Conservation (phyloP, 2,329 filamentous ascomycete species). For the Beauveria medogensis region DNA sequence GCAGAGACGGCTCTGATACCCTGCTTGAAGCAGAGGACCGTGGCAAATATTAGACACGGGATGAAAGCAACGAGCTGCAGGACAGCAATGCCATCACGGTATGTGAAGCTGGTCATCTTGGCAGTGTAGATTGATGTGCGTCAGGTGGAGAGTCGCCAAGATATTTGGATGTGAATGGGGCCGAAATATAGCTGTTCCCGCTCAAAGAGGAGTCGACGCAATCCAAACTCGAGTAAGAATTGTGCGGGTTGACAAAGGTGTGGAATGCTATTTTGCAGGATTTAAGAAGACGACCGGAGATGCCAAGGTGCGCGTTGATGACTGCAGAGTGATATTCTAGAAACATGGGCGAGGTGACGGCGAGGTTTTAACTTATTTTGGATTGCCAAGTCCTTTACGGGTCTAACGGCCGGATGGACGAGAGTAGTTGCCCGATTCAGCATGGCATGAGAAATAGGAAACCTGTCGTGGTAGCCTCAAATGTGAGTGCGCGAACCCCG, state of each 20-base stretch:
- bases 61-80: slow-evolving; percentile 13
- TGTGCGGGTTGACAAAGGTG: background rate
- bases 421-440: background rate
- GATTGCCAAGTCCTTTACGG: background rate
- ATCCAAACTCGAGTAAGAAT: background rate
- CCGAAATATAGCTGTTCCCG: background rate
- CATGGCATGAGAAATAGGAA: background rate
- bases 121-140: background rate
- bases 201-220: background rate
- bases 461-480: background rate
- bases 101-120: slow-evolving; percentile 12
- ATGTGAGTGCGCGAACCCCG: background rate
- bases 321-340: slow-evolving; percentile 6
- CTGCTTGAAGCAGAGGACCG: slow-evolving; percentile 13
- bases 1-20: slow-evolving; percentile 11
- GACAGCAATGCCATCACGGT: slow-evolving; percentile 14
- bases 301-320: background rate
- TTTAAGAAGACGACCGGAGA: background rate
- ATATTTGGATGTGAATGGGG: background rate
- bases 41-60: slow-evolving; percentile 7
- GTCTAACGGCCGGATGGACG: background rate
- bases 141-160: background rate
- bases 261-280: background rate
- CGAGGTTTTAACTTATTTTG: background rate
- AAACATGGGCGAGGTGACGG: background rate